Base-by-base conservation (phyloP, 164 flowering plant species). In the Aristolochia californica region DNA sequence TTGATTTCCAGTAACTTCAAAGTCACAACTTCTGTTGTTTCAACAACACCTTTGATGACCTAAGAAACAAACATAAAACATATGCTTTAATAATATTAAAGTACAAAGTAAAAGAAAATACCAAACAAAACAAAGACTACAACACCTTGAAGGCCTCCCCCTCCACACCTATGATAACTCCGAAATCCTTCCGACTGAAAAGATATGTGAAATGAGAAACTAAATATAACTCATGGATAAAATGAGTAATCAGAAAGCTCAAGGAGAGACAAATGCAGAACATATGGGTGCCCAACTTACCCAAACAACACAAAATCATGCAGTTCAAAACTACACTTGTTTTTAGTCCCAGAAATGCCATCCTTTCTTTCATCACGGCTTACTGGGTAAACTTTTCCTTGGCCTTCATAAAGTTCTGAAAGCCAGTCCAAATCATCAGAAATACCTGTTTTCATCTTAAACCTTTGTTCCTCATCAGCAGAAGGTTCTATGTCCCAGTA, bases 271-370 rank as follows among this genome's bases (percentile, higher is more conserved):
- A 53, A 47, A 45, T 57, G 14, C 50, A 38, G 20, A 7, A 23
- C 1, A 43, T 25, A 30, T 49, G 20, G 43, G 18, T 44, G 43
- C 26, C 4, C 5, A 45, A 62, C 80, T 75, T 69, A 89, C 99
- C 89, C 84, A 64, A 87, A 72, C 50, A 83, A 78, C 13, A 93
- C 97, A 59, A 89, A 82, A 67, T 93, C 83, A 66, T 78, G 72
- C 52, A 83, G 64, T 62, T 79, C 82, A 74, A 78, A 85, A 56
- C 65, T 48, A 62, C 67, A 58, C 57, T 66, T 65, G 38, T 22
- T 30, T 56, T 47, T 56, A 47, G 59, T 44, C 55, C 56, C 67
- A 15, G 45, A 59, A 18, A 18, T 57, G 43, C 60, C 64, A 23
- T 43, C 15, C 23, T 23, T 62, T 17, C 68, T 71, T 58, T 75